phyloP scores from a whole-genome alignment of 2,329 filamentous ascomycete species.

The Exophiala spinifera region DNA sequence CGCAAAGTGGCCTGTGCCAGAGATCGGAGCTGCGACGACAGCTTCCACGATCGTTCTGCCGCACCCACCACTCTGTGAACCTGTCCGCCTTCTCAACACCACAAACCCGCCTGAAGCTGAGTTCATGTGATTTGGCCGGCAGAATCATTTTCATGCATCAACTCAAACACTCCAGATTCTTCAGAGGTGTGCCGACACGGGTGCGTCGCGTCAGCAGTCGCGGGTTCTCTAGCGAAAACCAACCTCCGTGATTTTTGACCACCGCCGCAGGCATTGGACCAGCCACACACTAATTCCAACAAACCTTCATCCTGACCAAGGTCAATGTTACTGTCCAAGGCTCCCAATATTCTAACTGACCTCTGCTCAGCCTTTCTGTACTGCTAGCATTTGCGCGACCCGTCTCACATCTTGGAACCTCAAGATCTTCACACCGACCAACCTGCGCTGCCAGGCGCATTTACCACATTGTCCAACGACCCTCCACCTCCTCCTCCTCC shows the following conservation, averaged over 20 bases:
- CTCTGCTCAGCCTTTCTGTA: conserved; percentile 15
- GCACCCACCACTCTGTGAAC: conserved; percentile 15
- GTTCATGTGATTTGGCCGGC: not conserved
- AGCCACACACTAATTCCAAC: conserved; percentile 19
- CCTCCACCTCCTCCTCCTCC: not conserved
- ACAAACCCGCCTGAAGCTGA: not conserved
- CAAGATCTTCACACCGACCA: conserved; percentile 2
- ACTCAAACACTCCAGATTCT: conserved; percentile 3
- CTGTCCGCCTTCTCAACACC: conserved; percentile 6
- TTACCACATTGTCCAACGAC: conserved; percentile 18
- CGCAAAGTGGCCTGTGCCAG: conserved; percentile 7
- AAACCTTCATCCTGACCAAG: conserved; percentile 13
- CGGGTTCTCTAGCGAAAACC: conserved; percentile 14
- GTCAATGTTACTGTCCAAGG: conserved; percentile 20
- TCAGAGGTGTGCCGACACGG: conserved; percentile 3
- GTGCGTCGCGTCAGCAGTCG: conserved; percentile 14
- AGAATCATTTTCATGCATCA: conserved; percentile 1
- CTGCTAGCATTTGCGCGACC: conserved; percentile 1
- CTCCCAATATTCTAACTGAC: conserved; percentile 7
- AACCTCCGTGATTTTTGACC: conserved; percentile 24
- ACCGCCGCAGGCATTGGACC: conserved; percentile 13
- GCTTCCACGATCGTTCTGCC: conserved; percentile 3
- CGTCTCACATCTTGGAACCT: not conserved
- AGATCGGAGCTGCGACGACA: conserved; percentile 4
- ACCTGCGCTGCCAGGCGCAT: conserved; percentile 23